Evolutionary conservation across 2,329 filamentous ascomycete species (phyloP).

Genomic region (Calonectria fujianensis): DNA sequence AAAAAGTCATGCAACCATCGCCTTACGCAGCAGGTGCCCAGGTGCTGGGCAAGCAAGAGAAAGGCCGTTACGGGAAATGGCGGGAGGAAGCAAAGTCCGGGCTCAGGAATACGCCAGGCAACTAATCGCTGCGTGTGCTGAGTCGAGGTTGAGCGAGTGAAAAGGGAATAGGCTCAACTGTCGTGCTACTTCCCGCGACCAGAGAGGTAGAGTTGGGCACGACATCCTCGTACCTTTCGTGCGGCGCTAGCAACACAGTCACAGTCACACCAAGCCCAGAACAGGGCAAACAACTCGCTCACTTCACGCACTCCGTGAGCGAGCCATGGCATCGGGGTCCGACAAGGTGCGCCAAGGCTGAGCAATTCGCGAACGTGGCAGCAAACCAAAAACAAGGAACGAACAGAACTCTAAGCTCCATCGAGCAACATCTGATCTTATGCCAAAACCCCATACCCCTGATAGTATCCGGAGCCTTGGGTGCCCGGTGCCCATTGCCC

Average conservation of each 20-base stretch:
- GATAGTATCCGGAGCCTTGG: constrained; percentile 26
- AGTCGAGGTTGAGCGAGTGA: background rate
- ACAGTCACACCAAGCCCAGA: background rate
- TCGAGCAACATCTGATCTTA: constrained; percentile 20
- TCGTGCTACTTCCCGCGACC: background rate
- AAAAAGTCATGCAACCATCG: constrained; percentile 21
- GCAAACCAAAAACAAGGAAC: constrained; percentile 3
- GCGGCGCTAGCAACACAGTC: background rate
- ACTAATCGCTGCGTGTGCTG: background rate
- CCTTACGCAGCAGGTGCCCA: constrained; percentile 12
- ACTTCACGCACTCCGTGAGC: background rate
- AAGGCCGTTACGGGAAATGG: background rate
- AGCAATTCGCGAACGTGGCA: constrained; percentile 2
- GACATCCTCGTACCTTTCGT: constrained; percentile 13
- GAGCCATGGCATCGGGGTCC: background rate
- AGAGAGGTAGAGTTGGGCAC: constrained; percentile 13
- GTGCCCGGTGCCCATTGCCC: constrained; percentile 20
- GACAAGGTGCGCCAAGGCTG: background rate
- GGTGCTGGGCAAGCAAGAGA: background rate
- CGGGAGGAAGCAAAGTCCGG: background rate
- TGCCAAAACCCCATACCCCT: constrained; percentile 6
- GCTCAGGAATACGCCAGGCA: constrained; percentile 15
- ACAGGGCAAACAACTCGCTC: background rate
- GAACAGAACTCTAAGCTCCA: constrained; percentile 3
- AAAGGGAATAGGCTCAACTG: constrained; percentile 3